Evolutionary conservation across 495 filamentous ascomycete genomes (phyloP).

Genomic region (Pseudevernia furfuracea): DNA sequence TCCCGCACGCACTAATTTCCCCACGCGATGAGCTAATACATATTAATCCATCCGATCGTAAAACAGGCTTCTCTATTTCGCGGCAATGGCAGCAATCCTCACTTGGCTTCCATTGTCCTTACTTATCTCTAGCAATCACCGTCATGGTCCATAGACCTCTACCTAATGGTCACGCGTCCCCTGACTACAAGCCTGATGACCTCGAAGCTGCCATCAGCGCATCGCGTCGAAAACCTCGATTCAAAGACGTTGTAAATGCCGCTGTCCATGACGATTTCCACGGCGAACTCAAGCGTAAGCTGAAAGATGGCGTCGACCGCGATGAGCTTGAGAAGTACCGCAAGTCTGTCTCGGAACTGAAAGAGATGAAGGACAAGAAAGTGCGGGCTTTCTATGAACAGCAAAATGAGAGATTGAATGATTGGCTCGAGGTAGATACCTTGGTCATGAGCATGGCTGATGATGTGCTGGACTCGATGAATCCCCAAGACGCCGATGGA

Average conservation of each 20-base stretch:
- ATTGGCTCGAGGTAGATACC: constrained; percentile 47
- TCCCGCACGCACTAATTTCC: constrained; percentile 5
- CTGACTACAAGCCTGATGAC: constrained; percentile 21
- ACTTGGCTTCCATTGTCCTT: background rate
- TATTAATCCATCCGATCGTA: background rate
- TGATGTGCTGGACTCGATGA: constrained; percentile 46
- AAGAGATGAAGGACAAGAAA: constrained; percentile 42
- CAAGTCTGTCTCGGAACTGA: constrained; percentile 40
- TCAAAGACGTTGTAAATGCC: constrained; percentile 19
- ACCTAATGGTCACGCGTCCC: constrained; percentile 10
- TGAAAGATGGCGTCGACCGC: constrained; percentile 39
- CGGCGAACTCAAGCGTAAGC: constrained; percentile 35
- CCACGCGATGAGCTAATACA: background rate
- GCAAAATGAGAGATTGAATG: constrained; percentile 43
- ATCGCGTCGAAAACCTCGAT: constrained; percentile 17
- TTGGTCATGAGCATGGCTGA: constrained; percentile 44
- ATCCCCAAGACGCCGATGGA: constrained; percentile 41
- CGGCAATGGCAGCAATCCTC: background rate
- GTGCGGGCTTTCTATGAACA: constrained; percentile 40
- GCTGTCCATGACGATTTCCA: constrained; percentile 23
- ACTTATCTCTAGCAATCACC: background rate
- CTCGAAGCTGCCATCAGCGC: constrained; percentile 24
- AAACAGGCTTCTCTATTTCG: background rate
- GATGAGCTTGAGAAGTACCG: constrained; percentile 35
- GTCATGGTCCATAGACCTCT: constrained; percentile 16